Evolutionary conservation across 352 stramenopile species (phyloP), one percentile per base, ranked within the genome.

Genomic region (Phytopythium mirpurense): DNA sequence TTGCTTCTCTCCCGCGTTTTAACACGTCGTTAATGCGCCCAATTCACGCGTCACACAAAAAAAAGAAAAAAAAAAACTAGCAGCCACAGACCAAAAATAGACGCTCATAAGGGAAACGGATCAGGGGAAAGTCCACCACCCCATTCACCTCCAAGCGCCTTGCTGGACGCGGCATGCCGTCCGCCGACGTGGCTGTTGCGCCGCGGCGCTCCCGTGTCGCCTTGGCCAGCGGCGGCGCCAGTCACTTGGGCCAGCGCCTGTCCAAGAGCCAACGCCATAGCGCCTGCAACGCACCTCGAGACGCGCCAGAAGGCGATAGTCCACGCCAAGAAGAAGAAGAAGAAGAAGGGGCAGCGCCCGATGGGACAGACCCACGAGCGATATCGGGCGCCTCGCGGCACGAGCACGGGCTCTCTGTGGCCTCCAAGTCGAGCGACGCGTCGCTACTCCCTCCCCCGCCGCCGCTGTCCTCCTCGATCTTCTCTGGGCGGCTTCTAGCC

Each of bases 391-490:
- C n/a, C n/a, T n/a, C n/a, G n/a, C n/a, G n/a, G n/a, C n/a, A n/a
- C n/a, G n/a, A n/a, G n/a, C n/a, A n/a, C n/a, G n/a, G n/a, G n/a
- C n/a, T n/a, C n/a, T n/a, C n/a, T n/a, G n/a, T n/a, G n/a, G n/a
- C 18, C 8, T 56, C 59, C 57, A 68, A 61, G 37, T 34, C 55
- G 14, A 51, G 42, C 4, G 27, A 24, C 29, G 16, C 16, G 27
- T 29, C 44, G 44, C 26, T 18, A 14, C 11, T 21, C 32, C 23
- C 12, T n/a, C 42, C 42, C 2, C 19, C 21, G 31, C 47, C 44
- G 45, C 31, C 45, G 45, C 27, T 50, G 18, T 35, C 29, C n/a
- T 45, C 40, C 2, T 18, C 40, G 40, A n/a, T 24, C 11, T 40
- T 29, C 21, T 40, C 46, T n/a, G 31, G 31, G 7, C 31, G 31